Conservation (phyloP, 306 rosid genomes). For the Inga leiocalycina region DNA sequence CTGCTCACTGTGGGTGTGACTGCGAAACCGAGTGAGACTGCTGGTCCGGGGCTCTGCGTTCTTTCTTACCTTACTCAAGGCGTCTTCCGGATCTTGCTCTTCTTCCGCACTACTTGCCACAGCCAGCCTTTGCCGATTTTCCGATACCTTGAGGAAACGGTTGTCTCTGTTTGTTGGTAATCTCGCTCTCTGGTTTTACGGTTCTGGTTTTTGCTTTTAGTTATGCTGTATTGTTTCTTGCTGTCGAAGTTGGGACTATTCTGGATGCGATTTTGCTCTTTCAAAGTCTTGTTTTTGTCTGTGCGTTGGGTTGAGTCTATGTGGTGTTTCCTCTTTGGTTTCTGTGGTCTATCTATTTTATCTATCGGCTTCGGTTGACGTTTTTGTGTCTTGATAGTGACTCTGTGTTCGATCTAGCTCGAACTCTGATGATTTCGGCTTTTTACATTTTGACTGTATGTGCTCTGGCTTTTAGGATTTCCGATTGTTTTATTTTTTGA, state of each 20-base stretch:
- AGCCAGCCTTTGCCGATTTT: not conserved
- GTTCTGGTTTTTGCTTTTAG: not conserved
- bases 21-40: not conserved
- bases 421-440: not conserved
- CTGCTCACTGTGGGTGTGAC: not conserved
- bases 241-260: not conserved
- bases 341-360: constrained; percentile 30
- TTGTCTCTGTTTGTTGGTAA: constrained; percentile 23
- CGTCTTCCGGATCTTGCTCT: not conserved
- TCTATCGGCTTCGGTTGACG: not conserved
- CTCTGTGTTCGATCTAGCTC: constrained; percentile 24
- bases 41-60: not conserved
- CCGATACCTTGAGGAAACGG: not conserved
- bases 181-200: constrained; percentile 23
- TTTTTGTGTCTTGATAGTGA: not conserved
- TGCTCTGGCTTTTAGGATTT: not conserved
- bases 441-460: not conserved
- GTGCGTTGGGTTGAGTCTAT: not conserved
- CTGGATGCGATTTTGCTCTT: not conserved
- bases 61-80: not conserved
- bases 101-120: not conserved
- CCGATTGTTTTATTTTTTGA: not conserved
- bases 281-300: not conserved
- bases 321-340: not conserved
- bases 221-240: not conserved